Evolutionary conservation across 140 eudicot species (phyloP), one percentile per base, ranked within the genome.

Genomic region (Ambrosia hybrid): DNA sequence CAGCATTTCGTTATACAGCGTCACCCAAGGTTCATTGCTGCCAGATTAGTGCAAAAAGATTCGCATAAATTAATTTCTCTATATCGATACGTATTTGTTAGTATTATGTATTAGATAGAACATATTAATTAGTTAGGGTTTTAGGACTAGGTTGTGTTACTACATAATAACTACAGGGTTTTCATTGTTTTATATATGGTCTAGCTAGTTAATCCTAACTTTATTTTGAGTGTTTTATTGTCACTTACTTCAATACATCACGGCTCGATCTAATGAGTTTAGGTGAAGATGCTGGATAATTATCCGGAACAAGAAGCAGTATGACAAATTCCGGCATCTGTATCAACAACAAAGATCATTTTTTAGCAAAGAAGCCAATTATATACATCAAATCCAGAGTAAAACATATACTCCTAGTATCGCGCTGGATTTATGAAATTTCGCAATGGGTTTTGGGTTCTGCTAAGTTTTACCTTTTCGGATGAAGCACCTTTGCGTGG

Each of bases 201-300:
- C n/a, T n/a, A n/a, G n/a, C 57, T 1, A 15, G 10, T 55, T 56
- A 37, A 55, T 56, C 12, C 15, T 14, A 48, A 21, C 5, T 10
- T 36, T 33, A 3, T 37, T 53, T 13, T 17, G 17, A 62, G 9
- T 8, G 4, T 37, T 21, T 26, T 9, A 41, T 12, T 37, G 68
- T 57, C 55, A 70, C 90, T 82, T 67, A 82, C 90, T 82, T 55
- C 65, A 34, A 61, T 26, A 30, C 26, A 5, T 43, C 65, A 36
- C 51, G 46, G 49, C 21, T 6, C 4, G 58, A 62, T 51, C 79
- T 83, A 9, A 65, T 26, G 51, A 78, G 3, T 58, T 5, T 65
- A 38, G 86, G 86, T 6, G 83, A 51, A 9, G 75, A 78, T 58
- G 62, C 57, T 57, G 87, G 87, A 71, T 83, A 83, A n/a, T 71